Base-by-base conservation (phyloP, 345 rosid genomes). In the Hevea brasiliensis region DNA sequence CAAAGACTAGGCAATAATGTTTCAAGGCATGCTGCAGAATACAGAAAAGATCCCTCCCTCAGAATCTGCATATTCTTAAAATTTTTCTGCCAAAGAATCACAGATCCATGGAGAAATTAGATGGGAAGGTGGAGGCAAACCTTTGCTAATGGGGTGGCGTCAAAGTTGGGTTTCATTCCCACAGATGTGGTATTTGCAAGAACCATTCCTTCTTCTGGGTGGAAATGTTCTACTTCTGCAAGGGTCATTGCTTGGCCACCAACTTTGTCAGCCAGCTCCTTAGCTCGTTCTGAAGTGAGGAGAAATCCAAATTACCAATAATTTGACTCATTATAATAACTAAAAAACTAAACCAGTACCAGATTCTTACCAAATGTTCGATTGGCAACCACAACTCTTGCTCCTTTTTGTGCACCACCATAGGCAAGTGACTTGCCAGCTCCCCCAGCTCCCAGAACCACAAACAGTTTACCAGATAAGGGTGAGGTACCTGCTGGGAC, bases 361-460 rank as follows among this genome's bases (percentile, higher is more conserved):
- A 50, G 23, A 10, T 21, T 42, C 81, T 77, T 70, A 84, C 92
- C 86, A 14, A 72, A 82, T 61, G 90, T 83, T 41, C 87, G 78
- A 62, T 86, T 85, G 68, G 86, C 92, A 72, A 86, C 86, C 7
- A 86, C 85, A 21, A 87, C 89, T 74, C 89, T 81, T 7, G 90
- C 90, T 59, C 90, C 89, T 70, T 85, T 88, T 74, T 84, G 82
- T 20, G 85, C 71, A 41, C 73, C 90, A 70, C 88, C 88, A 64
- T 82, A 86, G 63, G 92, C 87, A 72, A 88, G 86, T 42, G 89
- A 90, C 72, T 86, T 86, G 44, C 90, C 92, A 44, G 90, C 89
- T 15, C 89, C 92, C 51, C 92, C 90, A 40, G 90, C 92, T 71
- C 92, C 92, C 65, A 88, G 69, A 45, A 88, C 85, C 23, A 87